Percentiles rank a stretch among this genome's conserved stretches.
Evolutionary conservation across 2,329 filamentous ascomycete genomes (phyloP).

Genomic region (Pseudogymnoascus sp.): DNA sequence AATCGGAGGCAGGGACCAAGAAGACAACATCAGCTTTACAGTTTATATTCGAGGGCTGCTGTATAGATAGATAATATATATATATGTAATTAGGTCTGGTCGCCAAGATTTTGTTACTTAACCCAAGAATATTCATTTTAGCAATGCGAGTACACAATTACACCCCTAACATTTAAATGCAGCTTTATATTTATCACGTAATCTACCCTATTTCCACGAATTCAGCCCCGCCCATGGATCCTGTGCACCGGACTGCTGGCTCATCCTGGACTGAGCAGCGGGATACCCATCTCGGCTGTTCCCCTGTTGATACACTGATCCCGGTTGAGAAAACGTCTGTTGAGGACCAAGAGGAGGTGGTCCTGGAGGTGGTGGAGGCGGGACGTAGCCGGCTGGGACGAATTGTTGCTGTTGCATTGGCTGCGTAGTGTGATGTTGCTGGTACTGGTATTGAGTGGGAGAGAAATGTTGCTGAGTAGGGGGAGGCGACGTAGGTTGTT

Average conservation of each 20-base stretch:
- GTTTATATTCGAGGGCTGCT: not conserved
- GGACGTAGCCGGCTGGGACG: constrained; percentile 57
- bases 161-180: not conserved
- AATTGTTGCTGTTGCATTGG: constrained; percentile 36
- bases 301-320: constrained; percentile 42
- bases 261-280: constrained; percentile 24
- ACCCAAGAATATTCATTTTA: not conserved
- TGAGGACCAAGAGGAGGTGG: constrained; percentile 47
- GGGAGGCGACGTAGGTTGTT: constrained; percentile 49
- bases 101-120: not conserved
- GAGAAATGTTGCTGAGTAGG: constrained; percentile 44
- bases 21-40: not conserved
- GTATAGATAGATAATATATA: not conserved
- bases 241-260: constrained; percentile 26
- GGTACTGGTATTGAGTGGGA: constrained; percentile 20
- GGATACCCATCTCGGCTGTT: constrained; percentile 46
- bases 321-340: constrained; percentile 40
- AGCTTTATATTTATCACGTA: constrained; percentile 3
- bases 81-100: not conserved
- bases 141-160: not conserved
- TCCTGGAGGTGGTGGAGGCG: constrained; percentile 59
- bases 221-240: constrained; percentile 68
- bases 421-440: constrained; percentile 26
- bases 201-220: constrained; percentile 51
- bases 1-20: not conserved